Evolutionary conservation across 306 rosid genomes (phyloP).

Genomic region (Canavalia gladiata): DNA sequence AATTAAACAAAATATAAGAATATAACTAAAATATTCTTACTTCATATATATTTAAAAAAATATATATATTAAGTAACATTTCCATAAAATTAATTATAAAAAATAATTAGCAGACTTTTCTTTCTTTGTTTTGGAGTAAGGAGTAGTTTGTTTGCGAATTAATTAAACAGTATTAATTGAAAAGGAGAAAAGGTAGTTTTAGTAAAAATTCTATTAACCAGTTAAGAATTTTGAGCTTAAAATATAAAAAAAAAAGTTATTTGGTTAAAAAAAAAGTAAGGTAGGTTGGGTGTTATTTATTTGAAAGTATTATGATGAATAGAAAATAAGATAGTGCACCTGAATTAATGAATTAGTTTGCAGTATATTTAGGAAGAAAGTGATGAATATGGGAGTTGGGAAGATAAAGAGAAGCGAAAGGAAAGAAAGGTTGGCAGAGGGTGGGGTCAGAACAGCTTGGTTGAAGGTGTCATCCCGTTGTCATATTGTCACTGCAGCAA

Average conservation of each 20-base stretch:
- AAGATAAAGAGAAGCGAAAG: not conserved
- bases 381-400: not conserved
- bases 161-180: too few species aligned
- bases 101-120: too few species aligned
- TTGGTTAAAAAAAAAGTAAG: not conserved
- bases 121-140: too few species aligned
- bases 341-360: not conserved
- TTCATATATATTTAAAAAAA: too few species aligned
- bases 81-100: too few species aligned
- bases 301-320: not conserved
- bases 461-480: slow-evolving; percentile 3
- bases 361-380: not conserved
- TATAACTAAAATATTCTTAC: too few species aligned
- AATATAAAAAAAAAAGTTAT: not conserved
- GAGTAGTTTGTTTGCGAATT: too few species aligned
- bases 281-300: not conserved
- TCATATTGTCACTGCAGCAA: not conserved
- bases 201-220: not conserved
- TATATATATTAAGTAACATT: too few species aligned
- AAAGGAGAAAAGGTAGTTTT: not conserved
- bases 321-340: not conserved
- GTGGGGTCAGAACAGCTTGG: slow-evolving; percentile 6
- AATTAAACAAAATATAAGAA: too few species aligned
- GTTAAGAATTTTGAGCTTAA: not conserved
- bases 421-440: too few species aligned